Percentiles rank a stretch among this genome's conserved stretches.
Evolutionary conservation across 202 grass and related monocot genomes (phyloP).

Genomic region (Carex arenaria): DNA sequence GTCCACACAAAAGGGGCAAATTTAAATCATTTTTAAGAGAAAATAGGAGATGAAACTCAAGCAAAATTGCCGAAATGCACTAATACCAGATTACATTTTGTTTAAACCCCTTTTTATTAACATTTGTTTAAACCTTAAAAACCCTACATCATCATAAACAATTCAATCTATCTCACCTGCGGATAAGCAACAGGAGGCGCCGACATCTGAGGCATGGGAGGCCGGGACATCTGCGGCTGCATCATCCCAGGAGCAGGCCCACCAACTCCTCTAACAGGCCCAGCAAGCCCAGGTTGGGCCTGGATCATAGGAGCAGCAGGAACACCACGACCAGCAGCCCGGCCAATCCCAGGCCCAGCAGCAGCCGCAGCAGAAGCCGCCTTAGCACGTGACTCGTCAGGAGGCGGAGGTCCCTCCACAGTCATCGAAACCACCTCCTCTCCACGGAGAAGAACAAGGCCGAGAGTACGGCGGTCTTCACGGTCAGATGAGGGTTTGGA

Average conservation of each 20-base stretch:
- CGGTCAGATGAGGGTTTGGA: constrained; percentile 44
- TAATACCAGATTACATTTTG: no score
- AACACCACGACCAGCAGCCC: constrained; percentile 60
- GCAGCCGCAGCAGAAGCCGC: constrained; percentile 40
- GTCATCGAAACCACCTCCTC: constrained; percentile 99
- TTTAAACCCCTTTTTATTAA: neutral
- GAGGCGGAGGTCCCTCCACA: constrained; percentile 87
- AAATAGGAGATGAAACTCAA: no score
- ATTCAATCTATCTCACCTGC: constrained; percentile 43
- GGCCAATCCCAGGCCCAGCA: constrained; percentile 57
- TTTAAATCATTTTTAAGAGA: no score
- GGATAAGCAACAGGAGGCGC: constrained; percentile 74
- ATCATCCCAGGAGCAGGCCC: constrained; percentile 91
- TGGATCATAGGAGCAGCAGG: constrained; percentile 75
- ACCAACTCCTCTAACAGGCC: constrained; percentile 70
- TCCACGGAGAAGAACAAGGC: constrained; percentile 87
- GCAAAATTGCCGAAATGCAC: neutral
- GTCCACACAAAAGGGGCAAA: no score
- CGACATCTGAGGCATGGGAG: constrained; percentile 74
- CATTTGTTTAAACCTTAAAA: no score
- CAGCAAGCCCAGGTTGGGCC: constrained; percentile 73
- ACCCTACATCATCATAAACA: neutral
- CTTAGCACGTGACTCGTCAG: constrained; percentile 70
- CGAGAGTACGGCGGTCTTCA: constrained; percentile 88
- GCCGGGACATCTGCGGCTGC: constrained; percentile 93